These are phyloP conservation scores for Neurospora cerealis DNA, from an alignment of 495 filamentous ascomycete genomes.

Conservation along the genomic window DNA sequence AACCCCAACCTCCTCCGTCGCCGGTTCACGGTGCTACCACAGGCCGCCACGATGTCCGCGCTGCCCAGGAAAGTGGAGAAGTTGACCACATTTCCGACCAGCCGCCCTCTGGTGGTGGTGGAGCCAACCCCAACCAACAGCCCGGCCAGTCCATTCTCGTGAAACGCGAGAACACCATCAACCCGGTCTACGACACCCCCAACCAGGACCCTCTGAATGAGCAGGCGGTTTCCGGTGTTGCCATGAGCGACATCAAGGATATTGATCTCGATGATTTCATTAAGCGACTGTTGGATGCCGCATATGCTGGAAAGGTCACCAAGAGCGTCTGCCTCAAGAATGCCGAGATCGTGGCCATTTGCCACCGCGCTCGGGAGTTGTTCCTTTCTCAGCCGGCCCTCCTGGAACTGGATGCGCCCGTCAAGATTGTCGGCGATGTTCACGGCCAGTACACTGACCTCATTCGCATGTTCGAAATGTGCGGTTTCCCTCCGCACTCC, in stretches of 20 bases:
- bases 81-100: constrained; percentile 94
- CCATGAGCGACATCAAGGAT: constrained; percentile 71
- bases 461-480: constrained; percentile 98
- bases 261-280: constrained; percentile 98
- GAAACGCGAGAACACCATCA: constrained; percentile 56
- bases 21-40: constrained; percentile 68
- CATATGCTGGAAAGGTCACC: constrained; percentile 91
- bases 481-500: constrained; percentile 84
- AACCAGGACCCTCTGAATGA: constrained; percentile 29
- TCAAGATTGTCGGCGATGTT: constrained; percentile 98
- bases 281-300: constrained; percentile 83
- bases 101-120: constrained; percentile 56
- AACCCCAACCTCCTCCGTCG: constrained; percentile 74
- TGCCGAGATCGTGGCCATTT: constrained; percentile 91
- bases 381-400: constrained; percentile 89
- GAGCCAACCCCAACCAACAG: constrained; percentile 35
- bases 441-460: constrained; percentile 98
- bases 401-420: constrained; percentile 85
- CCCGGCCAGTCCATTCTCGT: constrained; percentile 74
- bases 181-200: constrained; percentile 31
- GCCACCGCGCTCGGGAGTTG: constrained; percentile 72
- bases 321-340: constrained; percentile 97
- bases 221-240: constrained; percentile 35
- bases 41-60: constrained; percentile 68
- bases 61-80: constrained; percentile 77